These are phyloP conservation scores for Chlamydomonas urium DNA, from an alignment of 139 green algal species.

Conservation along the genomic window DNA sequence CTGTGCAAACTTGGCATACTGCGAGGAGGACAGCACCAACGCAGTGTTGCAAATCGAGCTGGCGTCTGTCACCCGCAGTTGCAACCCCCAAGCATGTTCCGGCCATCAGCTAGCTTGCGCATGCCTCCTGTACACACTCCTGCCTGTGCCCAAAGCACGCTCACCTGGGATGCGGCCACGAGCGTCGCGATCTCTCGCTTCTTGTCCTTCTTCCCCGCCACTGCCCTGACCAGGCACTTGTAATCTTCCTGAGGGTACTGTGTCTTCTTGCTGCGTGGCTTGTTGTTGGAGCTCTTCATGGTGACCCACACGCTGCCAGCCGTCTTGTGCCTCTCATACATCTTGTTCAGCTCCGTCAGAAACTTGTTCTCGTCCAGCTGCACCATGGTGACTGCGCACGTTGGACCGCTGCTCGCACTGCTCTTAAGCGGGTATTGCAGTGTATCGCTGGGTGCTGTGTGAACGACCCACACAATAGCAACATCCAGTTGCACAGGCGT, in stretches of 20 bases:
- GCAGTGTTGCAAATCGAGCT: too few species aligned
- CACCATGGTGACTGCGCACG: constrained; percentile 59
- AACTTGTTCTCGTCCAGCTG: constrained; percentile 66
- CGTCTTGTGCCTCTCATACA: constrained; percentile 66
- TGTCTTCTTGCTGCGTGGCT: constrained; percentile 32
- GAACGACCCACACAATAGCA: too few species aligned
- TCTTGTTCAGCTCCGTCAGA: constrained; percentile 67
- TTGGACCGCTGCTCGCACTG: too few species aligned
- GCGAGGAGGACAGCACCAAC: too few species aligned
- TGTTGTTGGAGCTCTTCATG: constrained; percentile 66
- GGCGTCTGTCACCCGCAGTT: too few species aligned
- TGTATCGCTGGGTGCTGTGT: too few species aligned
- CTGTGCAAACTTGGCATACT: constrained; percentile 56
- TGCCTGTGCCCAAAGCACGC: too few species aligned
- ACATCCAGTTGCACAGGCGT: too few species aligned
- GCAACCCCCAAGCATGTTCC: too few species aligned
- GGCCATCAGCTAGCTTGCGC: too few species aligned
- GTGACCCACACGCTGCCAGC: constrained; percentile 62
- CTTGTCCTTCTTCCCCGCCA: constrained; percentile 21
- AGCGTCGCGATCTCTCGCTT: constrained; percentile 15
- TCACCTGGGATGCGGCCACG: not conserved
- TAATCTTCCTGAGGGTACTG: constrained; percentile 43
- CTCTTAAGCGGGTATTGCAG: too few species aligned
- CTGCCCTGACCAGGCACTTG: constrained; percentile 66
- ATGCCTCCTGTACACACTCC: too few species aligned